Percentiles rank a stretch among this genome's conserved stretches.
These are phyloP conservation scores for Suhomyces anneliseae DNA, from an alignment of 1,139 yeast species.

Conservation along the genomic window DNA sequence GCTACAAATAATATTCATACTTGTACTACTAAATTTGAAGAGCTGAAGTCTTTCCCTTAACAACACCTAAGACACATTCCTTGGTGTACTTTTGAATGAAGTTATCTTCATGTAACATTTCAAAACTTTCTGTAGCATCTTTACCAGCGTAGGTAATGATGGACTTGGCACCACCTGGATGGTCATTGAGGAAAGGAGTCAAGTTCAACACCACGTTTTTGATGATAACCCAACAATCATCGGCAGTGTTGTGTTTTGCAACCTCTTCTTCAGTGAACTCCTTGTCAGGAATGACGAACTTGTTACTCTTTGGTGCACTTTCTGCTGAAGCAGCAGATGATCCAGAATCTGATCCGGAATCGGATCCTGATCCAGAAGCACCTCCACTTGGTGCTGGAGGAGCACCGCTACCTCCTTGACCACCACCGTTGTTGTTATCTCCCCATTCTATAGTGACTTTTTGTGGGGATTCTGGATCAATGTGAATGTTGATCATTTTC, in stretches of 20 bases:
- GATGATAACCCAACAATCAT: conserved; percentile 86
- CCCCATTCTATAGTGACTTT: conserved; percentile 34
- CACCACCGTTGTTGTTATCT: neutral
- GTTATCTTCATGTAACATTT: conserved; percentile 56
- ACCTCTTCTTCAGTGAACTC: conserved; percentile 56
- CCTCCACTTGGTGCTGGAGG: neutral
- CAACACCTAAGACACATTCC: conserved; percentile 47
- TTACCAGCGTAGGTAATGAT: conserved; percentile 81
- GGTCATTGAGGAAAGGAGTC: conserved; percentile 72
- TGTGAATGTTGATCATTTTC: conserved; percentile 46
- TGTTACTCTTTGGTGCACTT: conserved; percentile 4
- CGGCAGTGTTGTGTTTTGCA: conserved; percentile 57
- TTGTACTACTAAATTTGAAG: conserved; percentile 26
- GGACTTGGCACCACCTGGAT: conserved; percentile 86
- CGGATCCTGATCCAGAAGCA: neutral
- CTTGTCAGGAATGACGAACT: conserved; percentile 40
- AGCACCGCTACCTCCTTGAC: neutral
- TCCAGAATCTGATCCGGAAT: neutral
- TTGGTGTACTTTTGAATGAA: conserved; percentile 52
- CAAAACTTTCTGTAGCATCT: conserved; percentile 86
- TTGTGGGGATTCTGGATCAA: conserved; percentile 39
- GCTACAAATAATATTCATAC: neutral
- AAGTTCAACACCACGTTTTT: conserved; percentile 83
- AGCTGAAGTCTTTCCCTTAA: conserved; percentile 47
- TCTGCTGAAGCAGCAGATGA: neutral